Base-by-base conservation (phyloP, 352 stramenopile genomes). In the Ophiocytium majus region DNA sequence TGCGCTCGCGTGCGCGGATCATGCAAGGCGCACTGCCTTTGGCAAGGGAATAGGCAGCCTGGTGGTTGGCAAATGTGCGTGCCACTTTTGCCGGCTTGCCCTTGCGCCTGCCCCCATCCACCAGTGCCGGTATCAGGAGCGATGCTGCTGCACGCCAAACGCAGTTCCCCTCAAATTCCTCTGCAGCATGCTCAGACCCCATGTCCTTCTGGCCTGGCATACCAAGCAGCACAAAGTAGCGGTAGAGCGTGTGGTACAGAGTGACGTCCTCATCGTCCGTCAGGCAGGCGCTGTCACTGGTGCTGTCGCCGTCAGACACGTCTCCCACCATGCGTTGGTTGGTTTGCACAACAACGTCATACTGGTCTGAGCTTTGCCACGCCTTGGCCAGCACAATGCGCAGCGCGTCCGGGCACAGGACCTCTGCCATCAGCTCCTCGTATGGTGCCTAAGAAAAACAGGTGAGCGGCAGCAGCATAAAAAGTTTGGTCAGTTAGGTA, bases 221-320 rank as follows among this genome's bases (percentile, higher is more conserved):
- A 0, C 96, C 97, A 91, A 99, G 98, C 0, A 99, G 91, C 36
- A 99, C 97, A 34, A 98, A 79, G 83, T 93, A 98, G 23, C 96
- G 94, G 89, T 98, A 99, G 1, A 99, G 89, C 17, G 96, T 98
- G 90, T 99, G 91, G 76, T 96, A 97, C 1, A 99, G 89, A 1
- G 80, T 83, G 0, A 23, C 32, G 35, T 83, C 80, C 5, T 94
- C 93, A 37, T 91, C 89, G 81, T 94, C 91, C 43, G 95, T 92
- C n/a, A n/a, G n/a, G n/a, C n/a, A n/a, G 37, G 97, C 94, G 0
- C 91, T 89, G 81, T 93, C 89, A 17, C 66, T 37, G 28, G 28
- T 28, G 9, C 50, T 50, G 33, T 79, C 81, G 10, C 64, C 43
- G 19, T 82, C 43, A 35, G 50, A 32, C 43, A 82, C 64, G 9